phyloP scores from a whole-genome alignment of 768 basidiomycete genomes.

The Butyriboletus loyo region DNA sequence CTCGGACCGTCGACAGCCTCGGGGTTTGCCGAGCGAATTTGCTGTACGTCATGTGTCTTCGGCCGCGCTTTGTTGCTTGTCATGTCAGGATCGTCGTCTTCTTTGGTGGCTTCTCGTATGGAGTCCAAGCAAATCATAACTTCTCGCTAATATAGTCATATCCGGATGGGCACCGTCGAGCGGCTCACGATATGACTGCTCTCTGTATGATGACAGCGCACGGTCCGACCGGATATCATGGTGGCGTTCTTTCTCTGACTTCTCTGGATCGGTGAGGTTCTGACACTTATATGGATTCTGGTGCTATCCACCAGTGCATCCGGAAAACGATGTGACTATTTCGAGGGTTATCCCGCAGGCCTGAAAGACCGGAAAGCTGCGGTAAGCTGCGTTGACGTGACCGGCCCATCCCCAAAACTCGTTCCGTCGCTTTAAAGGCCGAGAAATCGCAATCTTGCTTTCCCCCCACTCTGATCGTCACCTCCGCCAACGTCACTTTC shows the following conservation, averaged over 20 bases:
- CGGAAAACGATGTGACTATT: conserved; percentile 16
- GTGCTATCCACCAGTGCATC: conserved; percentile 2
- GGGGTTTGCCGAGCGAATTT: conserved; percentile 14
- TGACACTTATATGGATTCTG: conserved; percentile 14
- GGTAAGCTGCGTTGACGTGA: conserved; percentile 11
- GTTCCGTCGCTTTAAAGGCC: conserved; percentile 16
- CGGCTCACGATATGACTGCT: neutral
- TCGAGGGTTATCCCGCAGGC: conserved; percentile 1
- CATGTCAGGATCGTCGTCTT: conserved; percentile 26
- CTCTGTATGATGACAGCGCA: neutral
- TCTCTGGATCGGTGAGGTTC: conserved; percentile 18
- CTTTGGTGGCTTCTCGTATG: conserved; percentile 11
- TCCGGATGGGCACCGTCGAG: neutral
- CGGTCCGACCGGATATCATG: conserved; percentile 3
- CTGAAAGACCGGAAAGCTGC: neutral
- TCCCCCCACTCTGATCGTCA: conserved; percentile 1
- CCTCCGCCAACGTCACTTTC: neutral
- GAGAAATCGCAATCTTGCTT: neutral
- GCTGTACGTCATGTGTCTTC: conserved; percentile 11
- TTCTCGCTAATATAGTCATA: conserved; percentile 6
- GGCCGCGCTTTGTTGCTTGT: conserved; percentile 7
- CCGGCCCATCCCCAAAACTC: neutral
- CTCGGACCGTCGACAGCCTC: neutral
- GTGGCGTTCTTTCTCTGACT: conserved; percentile 7
- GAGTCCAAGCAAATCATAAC: conserved; percentile 8